Conservation (phyloP, 2,329 filamentous ascomycete genomes). For the Fusarium sp. region DNA sequence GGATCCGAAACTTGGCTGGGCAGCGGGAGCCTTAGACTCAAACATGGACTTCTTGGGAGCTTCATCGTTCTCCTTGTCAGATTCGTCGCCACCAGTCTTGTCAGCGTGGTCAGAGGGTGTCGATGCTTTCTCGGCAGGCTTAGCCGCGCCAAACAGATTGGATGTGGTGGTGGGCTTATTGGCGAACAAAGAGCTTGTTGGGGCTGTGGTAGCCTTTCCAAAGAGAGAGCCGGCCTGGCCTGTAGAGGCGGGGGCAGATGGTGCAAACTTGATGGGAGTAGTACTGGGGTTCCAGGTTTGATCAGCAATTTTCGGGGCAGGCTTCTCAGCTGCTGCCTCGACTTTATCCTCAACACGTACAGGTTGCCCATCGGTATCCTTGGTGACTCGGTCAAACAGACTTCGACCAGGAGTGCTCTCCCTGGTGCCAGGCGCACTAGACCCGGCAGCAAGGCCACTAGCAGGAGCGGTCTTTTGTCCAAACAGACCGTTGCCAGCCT, state of each 20-base stretch:
- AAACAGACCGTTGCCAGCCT: constrained; percentile 46
- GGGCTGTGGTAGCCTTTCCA: constrained; percentile 47
- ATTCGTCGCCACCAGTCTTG: constrained; percentile 57
- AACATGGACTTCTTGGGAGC: constrained; percentile 52
- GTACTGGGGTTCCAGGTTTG: constrained; percentile 61
- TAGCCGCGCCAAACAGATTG: constrained; percentile 54
- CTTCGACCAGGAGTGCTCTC: constrained; percentile 62
- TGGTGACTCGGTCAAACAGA: constrained; percentile 68
- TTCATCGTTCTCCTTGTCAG: constrained; percentile 60
- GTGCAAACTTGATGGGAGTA: constrained; percentile 67
- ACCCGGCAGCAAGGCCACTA: constrained; percentile 44
- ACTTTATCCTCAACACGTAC: constrained; percentile 54
- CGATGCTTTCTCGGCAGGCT: constrained; percentile 48
- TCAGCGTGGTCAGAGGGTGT: constrained; percentile 47
- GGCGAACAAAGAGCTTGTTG: constrained; percentile 53
- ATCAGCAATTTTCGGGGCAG: constrained; percentile 51
- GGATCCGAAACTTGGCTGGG: constrained; percentile 49
- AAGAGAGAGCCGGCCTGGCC: constrained; percentile 51
- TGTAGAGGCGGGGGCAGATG: constrained; percentile 49
- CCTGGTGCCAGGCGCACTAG: constrained; percentile 57
- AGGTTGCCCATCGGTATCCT: constrained; percentile 63
- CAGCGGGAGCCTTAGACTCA: constrained; percentile 49
- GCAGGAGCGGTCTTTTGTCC: constrained; percentile 50
- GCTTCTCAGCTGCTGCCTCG: constrained; percentile 42
- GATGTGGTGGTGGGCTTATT: constrained; percentile 53